phyloP scores from a whole-genome alignment of 768 basidiomycete genomes.

The Hygrophoropsis aurantiaca region DNA sequence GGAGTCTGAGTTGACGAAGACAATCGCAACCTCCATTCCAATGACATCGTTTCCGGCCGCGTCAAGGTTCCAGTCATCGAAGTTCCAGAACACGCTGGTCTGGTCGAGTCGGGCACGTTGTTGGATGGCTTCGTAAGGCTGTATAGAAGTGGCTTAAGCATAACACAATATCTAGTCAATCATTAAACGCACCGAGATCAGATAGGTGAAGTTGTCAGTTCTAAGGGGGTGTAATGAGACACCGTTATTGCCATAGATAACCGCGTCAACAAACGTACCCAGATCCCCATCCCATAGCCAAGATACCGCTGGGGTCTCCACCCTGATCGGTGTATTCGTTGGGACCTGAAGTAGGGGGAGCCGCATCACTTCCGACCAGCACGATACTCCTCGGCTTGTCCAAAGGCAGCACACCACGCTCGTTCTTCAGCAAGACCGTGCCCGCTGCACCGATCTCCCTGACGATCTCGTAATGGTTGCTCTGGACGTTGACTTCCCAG shows the following conservation, averaged over 20 bases:
- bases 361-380: slow-evolving; percentile 64
- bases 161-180: background rate
- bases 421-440: slow-evolving; percentile 70
- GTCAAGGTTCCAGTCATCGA: slow-evolving; percentile 66
- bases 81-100: slow-evolving; percentile 64
- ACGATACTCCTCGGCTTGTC: slow-evolving; percentile 57
- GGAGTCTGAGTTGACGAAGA: slow-evolving; percentile 81
- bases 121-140: slow-evolving; percentile 85
- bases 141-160: background rate
- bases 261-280: slow-evolving; percentile 39
- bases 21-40: slow-evolving; percentile 64
- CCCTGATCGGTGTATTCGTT: slow-evolving; percentile 68
- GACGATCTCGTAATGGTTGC: slow-evolving; percentile 49
- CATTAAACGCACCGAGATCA: slow-evolving; percentile 57
- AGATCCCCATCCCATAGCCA: slow-evolving; percentile 94
- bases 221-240: slow-evolving; percentile 20
- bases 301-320: slow-evolving; percentile 59
- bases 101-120: slow-evolving; percentile 63
- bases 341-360: slow-evolving; percentile 63
- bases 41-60: slow-evolving; percentile 48
- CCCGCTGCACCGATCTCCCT: slow-evolving; percentile 66
- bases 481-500: slow-evolving; percentile 56
- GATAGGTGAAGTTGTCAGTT: slow-evolving; percentile 75
- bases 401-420: slow-evolving; percentile 55
- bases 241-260: background rate